phyloP scores from a whole-genome alignment of 768 basidiomycete genomes.

The Lyophyllum decastes region DNA sequence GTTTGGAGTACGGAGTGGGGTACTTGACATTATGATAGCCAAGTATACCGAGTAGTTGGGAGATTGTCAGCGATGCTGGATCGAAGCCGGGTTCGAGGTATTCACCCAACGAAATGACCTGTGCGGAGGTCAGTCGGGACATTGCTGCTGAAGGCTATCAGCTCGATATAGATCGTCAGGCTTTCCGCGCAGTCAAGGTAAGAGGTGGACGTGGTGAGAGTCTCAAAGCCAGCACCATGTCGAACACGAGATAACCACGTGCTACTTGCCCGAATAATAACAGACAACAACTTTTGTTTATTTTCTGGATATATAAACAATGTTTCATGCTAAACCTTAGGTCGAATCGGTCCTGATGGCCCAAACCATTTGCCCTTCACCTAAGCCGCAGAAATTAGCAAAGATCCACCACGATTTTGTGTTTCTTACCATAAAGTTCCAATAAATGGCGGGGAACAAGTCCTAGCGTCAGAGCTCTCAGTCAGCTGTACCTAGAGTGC shows the following conservation, averaged over 20 bases:
- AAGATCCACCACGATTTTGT: background rate
- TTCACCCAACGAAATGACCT: constrained; percentile 73
- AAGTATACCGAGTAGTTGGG: constrained; percentile 80
- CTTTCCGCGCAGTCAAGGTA: background rate
- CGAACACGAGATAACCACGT: constrained; percentile 14
- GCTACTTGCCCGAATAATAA: background rate
- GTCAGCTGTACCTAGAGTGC: background rate
- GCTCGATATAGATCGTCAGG: background rate
- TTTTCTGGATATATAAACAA: too few relatives aligned
- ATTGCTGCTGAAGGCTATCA: constrained; percentile 32
- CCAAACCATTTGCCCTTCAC: constrained; percentile 50
- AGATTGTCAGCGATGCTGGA: constrained; percentile 69
- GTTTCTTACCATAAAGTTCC: constrained; percentile 64
- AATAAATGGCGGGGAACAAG: constrained; percentile 77
- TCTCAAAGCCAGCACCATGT: background rate
- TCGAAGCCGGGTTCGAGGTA: constrained; percentile 83
- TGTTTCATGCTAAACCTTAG: constrained; percentile 9
- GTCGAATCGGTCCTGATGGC: constrained; percentile 30
- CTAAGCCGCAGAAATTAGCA: constrained; percentile 23
- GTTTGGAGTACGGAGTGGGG: constrained; percentile 75
- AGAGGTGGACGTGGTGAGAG: background rate
- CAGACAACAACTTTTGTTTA: background rate
- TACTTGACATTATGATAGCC: constrained; percentile 76
- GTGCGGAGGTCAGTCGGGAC: constrained; percentile 78
- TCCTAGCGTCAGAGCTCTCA: constrained; percentile 37